These are phyloP conservation scores for Malassezia obtusa DNA, from an alignment of 1,284 basidiomycete species.

Conservation along the genomic window DNA sequence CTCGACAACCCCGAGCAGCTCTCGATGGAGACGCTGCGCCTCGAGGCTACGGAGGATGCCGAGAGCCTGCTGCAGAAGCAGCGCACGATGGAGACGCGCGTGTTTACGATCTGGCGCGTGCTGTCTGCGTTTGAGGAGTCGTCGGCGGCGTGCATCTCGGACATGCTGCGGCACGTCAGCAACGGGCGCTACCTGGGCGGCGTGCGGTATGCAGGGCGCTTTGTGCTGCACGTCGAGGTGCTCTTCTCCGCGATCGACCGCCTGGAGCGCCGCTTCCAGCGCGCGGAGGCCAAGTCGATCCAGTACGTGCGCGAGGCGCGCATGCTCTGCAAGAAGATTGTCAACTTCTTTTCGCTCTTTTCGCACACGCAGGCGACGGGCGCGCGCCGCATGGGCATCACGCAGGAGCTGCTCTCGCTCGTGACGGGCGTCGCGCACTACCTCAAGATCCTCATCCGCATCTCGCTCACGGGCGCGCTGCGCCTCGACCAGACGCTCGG, in stretches of 20 bases:
- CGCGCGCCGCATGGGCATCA: constrained; percentile 82
- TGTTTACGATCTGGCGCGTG: constrained; percentile 98
- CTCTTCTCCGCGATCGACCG: constrained; percentile 96
- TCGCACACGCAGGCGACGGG: constrained; percentile 93
- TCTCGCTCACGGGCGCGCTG: constrained; percentile 87
- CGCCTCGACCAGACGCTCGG: constrained; percentile 84
- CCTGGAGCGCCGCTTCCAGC: constrained; percentile 78
- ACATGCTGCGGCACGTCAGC: constrained; percentile 91
- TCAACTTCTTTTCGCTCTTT: constrained; percentile 91
- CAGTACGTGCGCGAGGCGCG: constrained; percentile 95
- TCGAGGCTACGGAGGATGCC: constrained; percentile 58
- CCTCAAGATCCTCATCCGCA: constrained; percentile 96
- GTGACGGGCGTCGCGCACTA: constrained; percentile 98
- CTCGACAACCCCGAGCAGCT: background rate
- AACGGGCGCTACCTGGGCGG: constrained; percentile 91
- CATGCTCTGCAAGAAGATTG: constrained; percentile 96
- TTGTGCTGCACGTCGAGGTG: constrained; percentile 95
- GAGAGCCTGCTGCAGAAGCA: constrained; percentile 81
- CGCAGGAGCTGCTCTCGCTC: constrained; percentile 89
- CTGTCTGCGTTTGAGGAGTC: constrained; percentile 97
- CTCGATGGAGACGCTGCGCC: background rate
- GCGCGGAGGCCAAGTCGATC: constrained; percentile 65
- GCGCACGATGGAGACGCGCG: constrained; percentile 88
- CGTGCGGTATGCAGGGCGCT: constrained; percentile 94
- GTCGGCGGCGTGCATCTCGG: constrained; percentile 96